phyloP scores from a whole-genome alignment of 768 basidiomycete species.

The Naematelia encephala region DNA sequence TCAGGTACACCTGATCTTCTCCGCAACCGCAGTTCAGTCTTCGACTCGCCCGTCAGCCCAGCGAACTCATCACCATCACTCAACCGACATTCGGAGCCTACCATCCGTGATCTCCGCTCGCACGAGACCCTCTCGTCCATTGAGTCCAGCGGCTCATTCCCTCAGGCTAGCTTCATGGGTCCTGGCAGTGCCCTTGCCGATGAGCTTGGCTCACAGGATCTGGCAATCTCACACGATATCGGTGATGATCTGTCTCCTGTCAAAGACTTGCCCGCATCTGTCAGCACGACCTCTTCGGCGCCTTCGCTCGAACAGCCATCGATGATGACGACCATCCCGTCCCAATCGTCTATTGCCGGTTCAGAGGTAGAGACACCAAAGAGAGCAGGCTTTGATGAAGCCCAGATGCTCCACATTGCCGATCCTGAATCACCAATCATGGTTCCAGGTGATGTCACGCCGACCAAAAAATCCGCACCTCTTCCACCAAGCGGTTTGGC shows the following conservation, averaged over 20 bases:
- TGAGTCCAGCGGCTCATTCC: not conserved
- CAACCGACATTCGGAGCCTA: constrained; percentile 4
- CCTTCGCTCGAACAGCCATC: constrained; percentile 7
- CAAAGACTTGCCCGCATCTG: constrained; percentile 1
- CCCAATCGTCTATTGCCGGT: constrained; percentile 11
- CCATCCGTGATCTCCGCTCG: constrained; percentile 7
- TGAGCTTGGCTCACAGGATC: constrained; percentile 31
- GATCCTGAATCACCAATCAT: not conserved
- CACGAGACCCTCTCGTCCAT: constrained; percentile 7
- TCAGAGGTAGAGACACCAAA: constrained; percentile 19
- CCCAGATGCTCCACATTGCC: not conserved
- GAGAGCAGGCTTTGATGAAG: constrained; percentile 1
- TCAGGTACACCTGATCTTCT: constrained; percentile 42
- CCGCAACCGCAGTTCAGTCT: constrained; percentile 14
- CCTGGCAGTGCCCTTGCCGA: constrained; percentile 34
- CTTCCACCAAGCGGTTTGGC: constrained; percentile 25
- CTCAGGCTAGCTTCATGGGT: constrained; percentile 10
- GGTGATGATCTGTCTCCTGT: constrained; percentile 36
- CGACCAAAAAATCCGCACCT: constrained; percentile 25
- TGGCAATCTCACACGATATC: constrained; percentile 12
- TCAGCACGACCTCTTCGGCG: not conserved
- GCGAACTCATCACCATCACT: constrained; percentile 3
- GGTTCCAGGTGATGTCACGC: constrained; percentile 25
- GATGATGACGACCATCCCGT: constrained; percentile 9
- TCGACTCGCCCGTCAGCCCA: constrained; percentile 17